Evolutionary conservation across 768 basidiomycete species (phyloP).

Genomic region (Tulasnella sp.): DNA sequence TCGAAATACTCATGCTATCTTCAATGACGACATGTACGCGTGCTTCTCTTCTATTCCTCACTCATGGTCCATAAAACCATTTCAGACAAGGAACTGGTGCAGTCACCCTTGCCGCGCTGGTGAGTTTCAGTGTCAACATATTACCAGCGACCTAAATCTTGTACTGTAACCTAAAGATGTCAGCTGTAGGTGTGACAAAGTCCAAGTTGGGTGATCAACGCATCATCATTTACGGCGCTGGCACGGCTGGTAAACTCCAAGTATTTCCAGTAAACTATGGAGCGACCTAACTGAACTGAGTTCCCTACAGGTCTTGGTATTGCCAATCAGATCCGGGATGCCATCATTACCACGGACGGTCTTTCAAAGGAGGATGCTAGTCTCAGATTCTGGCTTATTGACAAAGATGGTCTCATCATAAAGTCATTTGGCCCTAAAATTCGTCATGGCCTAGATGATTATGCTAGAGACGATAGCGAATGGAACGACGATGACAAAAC

Average conservation of each 20-base stretch:
- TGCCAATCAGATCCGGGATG: conserved; percentile 60
- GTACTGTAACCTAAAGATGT: conserved; percentile 27
- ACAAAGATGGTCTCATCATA: conserved; percentile 51
- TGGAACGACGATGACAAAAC: conserved; percentile 29
- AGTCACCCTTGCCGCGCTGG: conserved; percentile 51
- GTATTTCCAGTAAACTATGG: not conserved
- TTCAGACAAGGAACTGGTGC: conserved; percentile 62
- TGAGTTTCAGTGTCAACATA: not conserved
- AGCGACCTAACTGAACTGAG: conserved; percentile 23
- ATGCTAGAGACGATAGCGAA: conserved; percentile 40
- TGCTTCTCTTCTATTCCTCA: not conserved
- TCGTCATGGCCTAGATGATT: conserved; percentile 38
- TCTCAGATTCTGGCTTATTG: conserved; percentile 56
- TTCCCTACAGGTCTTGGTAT: conserved; percentile 75
- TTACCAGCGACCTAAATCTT: not conserved
- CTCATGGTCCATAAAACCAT: not conserved
- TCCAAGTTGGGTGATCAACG: conserved; percentile 57
- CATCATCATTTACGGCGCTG: conserved; percentile 66
- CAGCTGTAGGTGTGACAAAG: conserved; percentile 55
- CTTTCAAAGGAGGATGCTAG: conserved; percentile 46
- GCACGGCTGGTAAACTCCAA: conserved; percentile 17
- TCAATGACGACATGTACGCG: conserved; percentile 75
- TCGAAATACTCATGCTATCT: conserved; percentile 47
- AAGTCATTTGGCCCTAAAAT: conserved; percentile 31
- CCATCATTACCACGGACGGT: conserved; percentile 40